Percentiles rank a stretch among this genome's conserved stretches.
These are phyloP conservation scores for Puccinellia tenuiflora DNA, from an alignment of 176 grass and related monocot genomes.

Conservation along the genomic window DNA sequence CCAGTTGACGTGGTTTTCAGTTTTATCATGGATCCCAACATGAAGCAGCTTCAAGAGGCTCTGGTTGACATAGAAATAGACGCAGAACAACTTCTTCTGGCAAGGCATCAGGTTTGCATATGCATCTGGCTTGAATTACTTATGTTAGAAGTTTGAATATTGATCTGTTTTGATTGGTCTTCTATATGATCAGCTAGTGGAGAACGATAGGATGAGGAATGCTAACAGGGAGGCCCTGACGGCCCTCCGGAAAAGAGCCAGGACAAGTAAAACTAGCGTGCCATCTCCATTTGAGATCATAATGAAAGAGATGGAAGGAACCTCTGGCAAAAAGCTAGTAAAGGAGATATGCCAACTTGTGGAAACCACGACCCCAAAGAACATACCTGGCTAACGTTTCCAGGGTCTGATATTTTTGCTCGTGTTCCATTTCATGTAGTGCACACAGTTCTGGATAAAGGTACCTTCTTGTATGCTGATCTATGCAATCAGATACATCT, in stretches of 20 bases:
- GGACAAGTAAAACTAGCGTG: constrained; percentile 69
- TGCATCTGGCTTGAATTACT: not conserved
- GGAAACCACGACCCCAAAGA: constrained; percentile 64
- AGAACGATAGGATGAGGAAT: constrained; percentile 72
- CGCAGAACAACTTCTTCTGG: constrained; percentile 70
- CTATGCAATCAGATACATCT: constrained; percentile 8
- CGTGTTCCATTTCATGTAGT: constrained; percentile 76
- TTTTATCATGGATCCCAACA: constrained; percentile 54
- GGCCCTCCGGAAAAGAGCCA: constrained; percentile 61
- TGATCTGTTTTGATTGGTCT: constrained; percentile 2
- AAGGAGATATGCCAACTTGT: constrained; percentile 79
- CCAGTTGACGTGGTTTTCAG: constrained; percentile 1
- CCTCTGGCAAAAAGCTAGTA: constrained; percentile 44
- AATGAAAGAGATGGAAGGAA: too few relatives aligned
- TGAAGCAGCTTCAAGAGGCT: constrained; percentile 55
- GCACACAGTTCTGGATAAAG: constrained; percentile 69
- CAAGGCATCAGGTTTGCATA: constrained; percentile 64
- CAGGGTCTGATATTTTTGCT: constrained; percentile 72
- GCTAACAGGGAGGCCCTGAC: constrained; percentile 68
- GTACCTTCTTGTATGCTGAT: constrained; percentile 9
- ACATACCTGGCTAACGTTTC: constrained; percentile 67
- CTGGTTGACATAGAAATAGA: constrained; percentile 66
- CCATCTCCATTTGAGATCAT: constrained; percentile 29
- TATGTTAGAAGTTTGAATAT: not conserved
- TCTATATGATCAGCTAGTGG: constrained; percentile 47